Conservation (phyloP, 306 rosid species). For the Vicia sativa region DNA sequence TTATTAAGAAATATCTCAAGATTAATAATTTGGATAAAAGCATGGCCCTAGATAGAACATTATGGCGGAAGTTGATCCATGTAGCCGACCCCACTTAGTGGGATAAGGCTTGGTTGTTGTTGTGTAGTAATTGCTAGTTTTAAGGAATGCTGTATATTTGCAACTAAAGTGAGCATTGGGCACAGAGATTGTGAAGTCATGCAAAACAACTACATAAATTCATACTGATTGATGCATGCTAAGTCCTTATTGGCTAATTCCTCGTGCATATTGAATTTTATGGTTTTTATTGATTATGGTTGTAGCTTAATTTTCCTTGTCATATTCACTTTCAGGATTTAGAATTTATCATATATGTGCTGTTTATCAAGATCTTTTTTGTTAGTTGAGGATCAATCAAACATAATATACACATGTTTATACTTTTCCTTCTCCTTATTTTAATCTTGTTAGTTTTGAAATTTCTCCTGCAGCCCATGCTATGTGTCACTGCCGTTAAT, state of each 20-base stretch:
- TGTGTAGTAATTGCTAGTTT: slow-evolving; percentile 19
- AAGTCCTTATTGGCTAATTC: slow-evolving; percentile 21
- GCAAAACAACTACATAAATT: slow-evolving; percentile 11
- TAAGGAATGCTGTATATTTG: slow-evolving; percentile 11
- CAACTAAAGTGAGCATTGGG: slow-evolving; percentile 14
- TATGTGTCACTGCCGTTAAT: slow-evolving; percentile 97
- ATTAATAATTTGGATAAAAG: too few species aligned
- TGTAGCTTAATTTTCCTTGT: slow-evolving; percentile 7
- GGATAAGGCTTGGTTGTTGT: too few species aligned
- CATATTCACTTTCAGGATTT: slow-evolving; percentile 27
- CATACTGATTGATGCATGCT: slow-evolving; percentile 9
- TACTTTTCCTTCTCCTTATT: slow-evolving; percentile 13
- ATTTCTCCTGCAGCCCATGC: slow-evolving; percentile 95
- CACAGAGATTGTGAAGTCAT: neutral
- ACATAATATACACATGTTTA: slow-evolving; percentile 7
- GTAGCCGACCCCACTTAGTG: too few species aligned
- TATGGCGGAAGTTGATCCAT: too few species aligned
- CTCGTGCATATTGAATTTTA: slow-evolving; percentile 29
- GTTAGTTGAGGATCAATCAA: neutral
- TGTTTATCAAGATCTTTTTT: slow-evolving; percentile 19
- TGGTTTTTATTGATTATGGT: slow-evolving; percentile 7
- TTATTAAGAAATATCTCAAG: too few species aligned
- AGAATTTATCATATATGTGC: neutral
- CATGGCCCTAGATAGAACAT: too few species aligned
- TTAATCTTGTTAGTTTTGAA: slow-evolving; percentile 15